Evolutionary conservation across 495 filamentous ascomycete species (phyloP).

Genomic region (Letharia columbiana): DNA sequence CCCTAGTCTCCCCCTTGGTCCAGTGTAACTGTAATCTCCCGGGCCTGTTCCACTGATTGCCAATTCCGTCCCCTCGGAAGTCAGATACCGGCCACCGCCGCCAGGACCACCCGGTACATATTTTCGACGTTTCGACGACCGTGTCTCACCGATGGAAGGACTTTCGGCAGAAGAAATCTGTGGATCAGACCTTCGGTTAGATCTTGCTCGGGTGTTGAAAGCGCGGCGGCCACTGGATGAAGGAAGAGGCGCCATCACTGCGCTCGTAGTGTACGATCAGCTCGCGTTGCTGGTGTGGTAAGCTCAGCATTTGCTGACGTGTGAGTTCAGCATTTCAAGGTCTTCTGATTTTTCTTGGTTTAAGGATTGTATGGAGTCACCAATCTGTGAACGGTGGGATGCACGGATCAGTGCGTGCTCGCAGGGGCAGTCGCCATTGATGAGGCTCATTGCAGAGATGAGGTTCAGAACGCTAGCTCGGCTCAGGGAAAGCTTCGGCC

Average conservation of each 20-base stretch:
- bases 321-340: not conserved
- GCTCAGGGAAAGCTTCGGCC: slow-evolving; percentile 7
- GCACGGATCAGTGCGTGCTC: not conserved
- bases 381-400: not conserved
- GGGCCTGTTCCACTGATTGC: slow-evolving; percentile 41
- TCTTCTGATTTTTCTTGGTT: not conserved
- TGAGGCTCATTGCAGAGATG: slow-evolving; percentile 15
- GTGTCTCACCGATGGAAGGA: slow-evolving; percentile 29
- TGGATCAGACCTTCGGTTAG: slow-evolving; percentile 30
- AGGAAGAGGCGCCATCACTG: slow-evolving; percentile 32
- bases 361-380: not conserved
- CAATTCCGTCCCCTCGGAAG: slow-evolving; percentile 49
- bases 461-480: slow-evolving; percentile 5
- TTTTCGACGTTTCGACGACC: slow-evolving; percentile 42
- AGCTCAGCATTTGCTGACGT: slow-evolving; percentile 12
- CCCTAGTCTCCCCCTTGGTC: slow-evolving; percentile 36
- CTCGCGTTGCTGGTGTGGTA: slow-evolving; percentile 16
- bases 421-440: not conserved
- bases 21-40: slow-evolving; percentile 38
- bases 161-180: slow-evolving; percentile 35
- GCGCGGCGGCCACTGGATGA: slow-evolving; percentile 30
- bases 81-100: slow-evolving; percentile 69
- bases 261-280: slow-evolving; percentile 7
- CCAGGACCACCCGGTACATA: slow-evolving; percentile 74
- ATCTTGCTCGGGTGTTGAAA: slow-evolving; percentile 32